Evolutionary conservation across 495 filamentous ascomycete species (phyloP), one percentile per base, ranked within the genome.

Genomic region (Trypethelium eluteriae): DNA sequence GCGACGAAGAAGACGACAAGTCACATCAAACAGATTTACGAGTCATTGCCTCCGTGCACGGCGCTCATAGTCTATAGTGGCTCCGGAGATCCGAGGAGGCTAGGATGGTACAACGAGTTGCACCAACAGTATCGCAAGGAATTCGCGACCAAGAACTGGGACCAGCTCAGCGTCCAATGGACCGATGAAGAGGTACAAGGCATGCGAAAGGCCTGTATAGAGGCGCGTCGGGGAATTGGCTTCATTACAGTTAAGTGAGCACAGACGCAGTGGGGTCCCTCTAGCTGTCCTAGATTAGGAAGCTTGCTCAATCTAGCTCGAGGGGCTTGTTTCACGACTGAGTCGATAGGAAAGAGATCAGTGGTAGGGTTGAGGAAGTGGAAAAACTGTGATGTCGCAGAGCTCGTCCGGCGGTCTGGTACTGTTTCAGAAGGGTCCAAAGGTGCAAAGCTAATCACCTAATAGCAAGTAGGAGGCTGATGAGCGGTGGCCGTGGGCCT

Each of bases 31-130:
- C 77, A 79, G 32, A 85, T 98, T 68, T 86, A 93, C 76, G 86
- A 88, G 4, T 81, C 84, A 2, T 79, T 98, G 2, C 92, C 94
- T 0, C 82, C 84, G 0, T 93, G 91, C 71, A 96, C 95, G 0
- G 86, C 91, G 0, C 85, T 98, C 63, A 83, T 98, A 3, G 87
- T 98, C 11, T 92, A 94, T 77, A 89, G 86, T 64, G 94, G 94
- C 9, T 92, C 88, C 0, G 93, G 95, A 11, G 91, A 98, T 71
- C 92, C 92, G 7, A 82, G 89, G 25, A 87, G 92, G 70, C 85
- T 95, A 78, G 80, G 79, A 64, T 82, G 88, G 12, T 77, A 96
- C 65, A 87, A 91, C 73, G 80, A 81, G 0, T 80, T 94, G 83
- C 88, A 96, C 66, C 79, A 82, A 67, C 80, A 82, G 68, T 91